Conservation (phyloP, 2,329 filamentous ascomycete genomes). For the Aspergillus fijiensis region DNA sequence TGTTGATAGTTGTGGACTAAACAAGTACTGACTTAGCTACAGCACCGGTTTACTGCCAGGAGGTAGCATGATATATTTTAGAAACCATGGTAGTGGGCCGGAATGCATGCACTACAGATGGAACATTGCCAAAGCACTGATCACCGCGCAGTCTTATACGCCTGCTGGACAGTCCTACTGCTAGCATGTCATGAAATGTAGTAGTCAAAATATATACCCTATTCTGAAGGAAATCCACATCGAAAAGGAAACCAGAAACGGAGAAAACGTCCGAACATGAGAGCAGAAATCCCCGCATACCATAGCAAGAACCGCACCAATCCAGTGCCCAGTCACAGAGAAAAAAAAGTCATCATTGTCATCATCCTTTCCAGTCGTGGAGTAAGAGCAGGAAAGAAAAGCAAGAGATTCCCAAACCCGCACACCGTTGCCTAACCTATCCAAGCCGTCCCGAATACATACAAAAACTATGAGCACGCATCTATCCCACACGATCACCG, state of each 20-base stretch:
- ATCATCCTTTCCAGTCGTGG: not conserved
- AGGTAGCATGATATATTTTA: too few species aligned
- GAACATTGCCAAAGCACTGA: too few species aligned
- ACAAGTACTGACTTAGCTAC: too few species aligned
- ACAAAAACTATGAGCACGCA: constrained; percentile 1
- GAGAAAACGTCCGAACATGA: not conserved
- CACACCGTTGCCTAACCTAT: constrained; percentile 3
- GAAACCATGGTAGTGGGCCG: too few species aligned
- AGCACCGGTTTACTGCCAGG: too few species aligned
- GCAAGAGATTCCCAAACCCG: constrained; percentile 1
- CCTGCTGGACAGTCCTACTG: too few species aligned
- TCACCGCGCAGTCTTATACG: too few species aligned
- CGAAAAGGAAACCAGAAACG: constrained; percentile 5
- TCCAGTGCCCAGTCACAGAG: not conserved
- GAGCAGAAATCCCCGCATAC: not conserved
- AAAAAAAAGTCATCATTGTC: not conserved
- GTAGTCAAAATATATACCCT: too few species aligned
- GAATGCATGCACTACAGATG: too few species aligned
- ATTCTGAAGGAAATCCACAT: not conserved
- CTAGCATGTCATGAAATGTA: too few species aligned
- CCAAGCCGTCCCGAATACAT: constrained; percentile 2
- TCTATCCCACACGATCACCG: constrained; percentile 24
- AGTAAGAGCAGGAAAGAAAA: not conserved
- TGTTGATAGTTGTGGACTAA: too few species aligned
- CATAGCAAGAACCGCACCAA: not conserved